Base-by-base conservation (phyloP, 1,284 basidiomycete genomes). In the Boletus sp. region DNA sequence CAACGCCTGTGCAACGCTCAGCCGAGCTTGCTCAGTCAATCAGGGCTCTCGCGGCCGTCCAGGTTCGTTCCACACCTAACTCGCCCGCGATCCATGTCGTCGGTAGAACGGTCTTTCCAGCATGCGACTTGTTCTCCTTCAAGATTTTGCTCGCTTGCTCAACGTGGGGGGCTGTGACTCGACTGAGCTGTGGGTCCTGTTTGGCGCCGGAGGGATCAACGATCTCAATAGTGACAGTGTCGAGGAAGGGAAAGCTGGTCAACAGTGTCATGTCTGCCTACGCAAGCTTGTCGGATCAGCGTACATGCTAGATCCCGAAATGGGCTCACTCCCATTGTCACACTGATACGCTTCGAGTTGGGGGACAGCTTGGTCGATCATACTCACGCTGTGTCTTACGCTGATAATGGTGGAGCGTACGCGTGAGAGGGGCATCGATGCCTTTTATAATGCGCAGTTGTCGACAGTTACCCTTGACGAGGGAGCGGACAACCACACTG, bases 341-440 rank as follows among this genome's bases (percentile, higher is more conserved):
- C 17, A 20, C 9, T 20, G 10, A 17, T 10, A 17, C 20, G 34
- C 16, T 8, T 34, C 33, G 17, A 9, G 16, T 34, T 16, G 17
- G 10, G 34, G 13, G 17, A 12, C 3, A 13, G 4, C 9, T 20
- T 35, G 17, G 6, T 13, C 19, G 20, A 20, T 13, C 19, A 17
- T 35, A 8, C n/a, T n/a, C n/a, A n/a, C n/a, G n/a, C n/a, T n/a
- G n/a, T n/a, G 22, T 41, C 43, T 33, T 44, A 46, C 36, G 30
- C 38, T 45, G 48, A 55, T 58, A 57, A 46, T 35, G 45, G 47
- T 67, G 44, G 37, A 29, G 37, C 41, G 17, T 27, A 49, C 46
- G 41, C 16, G 7, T 22, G 17, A 48, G 8, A 16, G 36, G 25
- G 13, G 26, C 16, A 16, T 1, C 40, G 6, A 44, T 34, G 6